These are phyloP conservation scores for Rhodomyrtus tomentosa DNA, from an alignment of 345 rosid species.

Conservation along the genomic window DNA sequence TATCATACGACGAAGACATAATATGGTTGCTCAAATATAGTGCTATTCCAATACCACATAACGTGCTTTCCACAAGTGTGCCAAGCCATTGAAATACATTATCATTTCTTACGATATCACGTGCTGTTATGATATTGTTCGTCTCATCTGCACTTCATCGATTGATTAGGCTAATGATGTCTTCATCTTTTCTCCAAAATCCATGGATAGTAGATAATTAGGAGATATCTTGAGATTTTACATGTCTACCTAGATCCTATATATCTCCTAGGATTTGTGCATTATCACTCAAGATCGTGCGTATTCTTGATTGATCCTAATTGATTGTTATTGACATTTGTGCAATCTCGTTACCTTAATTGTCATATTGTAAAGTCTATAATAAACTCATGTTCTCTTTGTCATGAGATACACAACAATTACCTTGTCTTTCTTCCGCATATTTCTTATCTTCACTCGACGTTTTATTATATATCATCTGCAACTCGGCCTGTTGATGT, in stretches of 20 bases:
- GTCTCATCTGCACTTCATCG: too few species aligned
- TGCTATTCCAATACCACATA: too few species aligned
- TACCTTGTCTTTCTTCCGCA: background rate
- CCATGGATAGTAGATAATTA: background rate
- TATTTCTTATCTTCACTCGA: background rate
- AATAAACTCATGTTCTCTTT: background rate
- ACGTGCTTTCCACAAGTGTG: too few species aligned
- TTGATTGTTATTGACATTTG: background rate
- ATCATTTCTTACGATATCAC: too few species aligned
- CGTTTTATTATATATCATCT: background rate
- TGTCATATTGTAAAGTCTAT: background rate
- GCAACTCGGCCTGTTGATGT: background rate
- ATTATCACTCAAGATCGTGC: background rate
- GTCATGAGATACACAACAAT: background rate
- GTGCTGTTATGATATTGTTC: too few species aligned
- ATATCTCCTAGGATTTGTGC: background rate
- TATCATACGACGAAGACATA: rapidly evolving
- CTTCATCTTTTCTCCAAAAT: background rate
- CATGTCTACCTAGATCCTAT: background rate
- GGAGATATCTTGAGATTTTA: background rate
- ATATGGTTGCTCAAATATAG: background rate
- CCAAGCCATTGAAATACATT: too few species aligned
- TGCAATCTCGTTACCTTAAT: background rate
- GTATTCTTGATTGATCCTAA: background rate
- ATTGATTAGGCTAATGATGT: background rate